Evolutionary conservation across 768 basidiomycete genomes (phyloP).

Genomic region (Xerocomus brunneocitrinus): DNA sequence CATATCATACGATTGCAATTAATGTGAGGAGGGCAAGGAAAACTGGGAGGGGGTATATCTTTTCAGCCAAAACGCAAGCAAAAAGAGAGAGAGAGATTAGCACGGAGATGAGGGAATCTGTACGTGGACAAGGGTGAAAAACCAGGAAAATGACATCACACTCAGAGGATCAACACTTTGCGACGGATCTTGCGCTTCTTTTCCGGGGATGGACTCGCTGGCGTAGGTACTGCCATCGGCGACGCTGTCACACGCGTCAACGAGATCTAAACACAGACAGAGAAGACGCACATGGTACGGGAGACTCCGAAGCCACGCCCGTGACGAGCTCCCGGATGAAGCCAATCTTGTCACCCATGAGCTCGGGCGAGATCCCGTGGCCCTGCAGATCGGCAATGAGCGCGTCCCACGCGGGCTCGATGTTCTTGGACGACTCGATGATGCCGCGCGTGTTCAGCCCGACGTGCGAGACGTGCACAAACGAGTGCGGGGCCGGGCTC

Average conservation of each 20-base stretch:
- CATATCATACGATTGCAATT: constrained; percentile 16
- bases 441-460: constrained; percentile 49
- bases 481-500: constrained; percentile 53
- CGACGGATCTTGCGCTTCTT: constrained; percentile 31
- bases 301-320: constrained; percentile 1
- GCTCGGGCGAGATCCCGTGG: constrained; percentile 32
- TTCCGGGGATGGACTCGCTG: constrained; percentile 14
- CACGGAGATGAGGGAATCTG: constrained; percentile 1
- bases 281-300: not conserved
- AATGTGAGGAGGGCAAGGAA: not conserved
- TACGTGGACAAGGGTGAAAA: not conserved
- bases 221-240: constrained; percentile 6
- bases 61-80: constrained; percentile 8
- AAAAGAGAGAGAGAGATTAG: not conserved
- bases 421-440: constrained; percentile 49
- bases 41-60: constrained; percentile 4
- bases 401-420: constrained; percentile 52
- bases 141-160: not conserved
- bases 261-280: not conserved
- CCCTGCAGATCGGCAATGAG: constrained; percentile 41
- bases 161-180: constrained; percentile 27
- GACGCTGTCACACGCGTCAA: constrained; percentile 2
- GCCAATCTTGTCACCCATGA: constrained; percentile 29
- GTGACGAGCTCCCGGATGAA: constrained; percentile 33
- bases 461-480: constrained; percentile 63